These are phyloP conservation scores for Erysimum cheiri DNA, from an alignment of 441 rosid genomes.

Conservation along the genomic window DNA sequence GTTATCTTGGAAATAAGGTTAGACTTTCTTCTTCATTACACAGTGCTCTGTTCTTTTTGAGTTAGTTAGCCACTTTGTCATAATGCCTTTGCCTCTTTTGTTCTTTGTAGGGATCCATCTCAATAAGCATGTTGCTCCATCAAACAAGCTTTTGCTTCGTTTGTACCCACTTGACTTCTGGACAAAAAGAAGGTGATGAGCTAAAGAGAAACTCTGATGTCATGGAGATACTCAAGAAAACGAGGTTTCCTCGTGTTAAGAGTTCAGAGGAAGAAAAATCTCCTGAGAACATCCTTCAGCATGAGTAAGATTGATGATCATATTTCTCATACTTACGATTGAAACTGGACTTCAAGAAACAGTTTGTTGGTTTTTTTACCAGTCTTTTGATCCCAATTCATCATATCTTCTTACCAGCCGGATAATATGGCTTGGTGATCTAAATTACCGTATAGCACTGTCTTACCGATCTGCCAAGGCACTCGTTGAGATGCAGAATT, in stretches of 20 bases:
- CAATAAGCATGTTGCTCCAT: constrained; percentile 91
- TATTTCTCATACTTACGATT: constrained; percentile 4
- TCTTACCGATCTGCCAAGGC: constrained; percentile 98
- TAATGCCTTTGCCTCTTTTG: constrained; percentile 20
- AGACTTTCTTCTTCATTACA: constrained; percentile 2
- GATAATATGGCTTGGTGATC: constrained; percentile 94
- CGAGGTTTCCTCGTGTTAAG: constrained; percentile 80
- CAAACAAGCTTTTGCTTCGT: constrained; percentile 97
- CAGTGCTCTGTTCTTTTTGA: neutral
- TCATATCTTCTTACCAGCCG: constrained; percentile 57
- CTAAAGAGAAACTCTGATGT: constrained; percentile 92
- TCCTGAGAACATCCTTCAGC: constrained; percentile 89
- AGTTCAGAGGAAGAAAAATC: constrained; percentile 72
- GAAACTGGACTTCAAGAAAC: constrained; percentile 16
- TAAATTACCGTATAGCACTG: constrained; percentile 90
- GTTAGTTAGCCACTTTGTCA: neutral
- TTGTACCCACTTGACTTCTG: constrained; percentile 93
- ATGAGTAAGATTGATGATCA: constrained; percentile 67
- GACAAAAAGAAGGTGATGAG: constrained; percentile 98
- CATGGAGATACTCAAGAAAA: constrained; percentile 94
- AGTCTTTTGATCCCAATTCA: constrained; percentile 7
- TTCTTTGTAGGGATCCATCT: constrained; percentile 86
- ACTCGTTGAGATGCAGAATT: constrained; percentile 96
- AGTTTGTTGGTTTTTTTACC: neutral
- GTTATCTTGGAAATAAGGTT: constrained; percentile 98